Base-by-base conservation (phyloP, 2,329 filamentous ascomycete genomes). In the Pseudogymnoascus sp. region DNA sequence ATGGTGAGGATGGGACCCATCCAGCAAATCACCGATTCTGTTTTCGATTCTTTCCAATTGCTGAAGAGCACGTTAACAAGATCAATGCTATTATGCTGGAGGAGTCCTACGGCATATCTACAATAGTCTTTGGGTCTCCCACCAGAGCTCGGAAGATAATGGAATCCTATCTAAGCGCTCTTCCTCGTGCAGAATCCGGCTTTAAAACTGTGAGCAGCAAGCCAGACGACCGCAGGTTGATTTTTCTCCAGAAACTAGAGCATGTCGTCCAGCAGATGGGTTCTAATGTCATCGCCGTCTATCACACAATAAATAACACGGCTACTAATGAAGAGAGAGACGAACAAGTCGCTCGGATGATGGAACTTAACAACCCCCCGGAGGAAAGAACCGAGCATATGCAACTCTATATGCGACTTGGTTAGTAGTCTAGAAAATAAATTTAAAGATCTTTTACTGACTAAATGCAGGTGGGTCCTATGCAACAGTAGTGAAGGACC, bases 61-160 rank as follows among this genome's bases (percentile, higher is more conserved):
- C 42, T 0, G 64, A 55, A 4, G 60, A 68, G 2, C 69, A 74
- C 41, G 69, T 72, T 36, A 61, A 74, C 60, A 71, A 42, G 3
- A 73, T 75, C 62, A 75, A 74, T 62, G 58, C 42, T 7, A 68
- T 73, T 12, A 33, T 74, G 0, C 63, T 75, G 2, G 70, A 75
- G 59, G 69, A 73, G 11, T 61, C 63, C 3, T 49, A 61, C 5
- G 12, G 7, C 6, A 70, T 68, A 62, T 66, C 65, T 3, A 69
- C 64, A 36, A 64, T 73, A 16, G 67, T 74, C n/a, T 74, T 72
- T 41, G 60, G 63, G n/a, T 66, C 67, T 33, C 49, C 4, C 7
- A 11, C 49, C 9, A n/a, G 25, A 55, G 49, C 49, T 12, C n/a
- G 9, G n/a, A 55, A 33, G 25, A 30, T 33, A 33, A 6, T 55